Evolutionary conservation across 306 rosid genomes (phyloP).

Genomic region (Inga laurina): DNA sequence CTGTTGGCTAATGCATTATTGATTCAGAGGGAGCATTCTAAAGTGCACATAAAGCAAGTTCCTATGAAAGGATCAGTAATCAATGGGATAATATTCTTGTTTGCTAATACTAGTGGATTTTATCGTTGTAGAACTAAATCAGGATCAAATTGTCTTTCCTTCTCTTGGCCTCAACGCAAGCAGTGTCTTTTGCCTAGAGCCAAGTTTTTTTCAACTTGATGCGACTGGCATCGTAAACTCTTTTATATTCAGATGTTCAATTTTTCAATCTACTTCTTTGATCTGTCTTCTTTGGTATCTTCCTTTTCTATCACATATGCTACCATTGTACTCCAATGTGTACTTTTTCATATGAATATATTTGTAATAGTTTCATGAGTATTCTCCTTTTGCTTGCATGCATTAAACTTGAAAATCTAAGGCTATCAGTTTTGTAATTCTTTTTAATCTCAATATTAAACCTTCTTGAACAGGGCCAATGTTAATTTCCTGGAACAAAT

Average conservation of each 20-base stretch:
- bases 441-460: slow-evolving; percentile 25
- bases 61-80: neutral
- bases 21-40: neutral
- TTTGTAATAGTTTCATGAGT: slow-evolving; percentile 11
- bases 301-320: slow-evolving; percentile 18
- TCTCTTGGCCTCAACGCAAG: neutral
- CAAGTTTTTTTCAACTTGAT: slow-evolving; percentile 12
- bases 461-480: slow-evolving; percentile 55
- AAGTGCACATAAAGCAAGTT: neutral
- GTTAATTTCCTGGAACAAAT: slow-evolving; percentile 73
- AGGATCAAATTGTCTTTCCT: neutral
- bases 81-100: slow-evolving; percentile 5
- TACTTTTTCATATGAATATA: neutral
- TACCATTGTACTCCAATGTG: neutral
- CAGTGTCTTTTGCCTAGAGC: neutral
- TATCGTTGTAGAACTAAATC: neutral
- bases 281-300: slow-evolving; percentile 10
- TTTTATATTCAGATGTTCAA: slow-evolving; percentile 7
- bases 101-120: neutral
- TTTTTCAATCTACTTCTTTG: slow-evolving; percentile 16
- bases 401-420: slow-evolving; percentile 26
- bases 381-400: slow-evolving; percentile 23
- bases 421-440: slow-evolving; percentile 21
- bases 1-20: neutral
- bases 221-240: neutral